phyloP scores from a whole-genome alignment of 352 stramenopile genomes.

The Ophiocytium majus region DNA sequence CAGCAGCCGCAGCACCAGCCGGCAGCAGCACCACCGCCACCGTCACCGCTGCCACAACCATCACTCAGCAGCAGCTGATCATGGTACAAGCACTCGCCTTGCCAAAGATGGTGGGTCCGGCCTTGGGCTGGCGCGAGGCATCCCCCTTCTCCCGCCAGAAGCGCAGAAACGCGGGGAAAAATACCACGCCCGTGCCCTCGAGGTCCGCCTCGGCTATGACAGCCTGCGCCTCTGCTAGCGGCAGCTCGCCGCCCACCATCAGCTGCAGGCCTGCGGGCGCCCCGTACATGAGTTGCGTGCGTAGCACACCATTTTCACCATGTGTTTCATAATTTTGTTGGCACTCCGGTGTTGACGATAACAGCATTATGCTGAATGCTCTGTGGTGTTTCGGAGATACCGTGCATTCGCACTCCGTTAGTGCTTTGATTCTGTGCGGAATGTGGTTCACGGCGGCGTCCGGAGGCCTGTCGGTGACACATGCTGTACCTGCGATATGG shows the following conservation, averaged over 20 bases:
- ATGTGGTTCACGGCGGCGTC: too few species aligned
- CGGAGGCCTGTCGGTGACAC: too few species aligned
- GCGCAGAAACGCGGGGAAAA: slow-evolving; percentile 39
- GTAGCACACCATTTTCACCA: too few species aligned
- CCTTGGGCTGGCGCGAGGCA: background rate
- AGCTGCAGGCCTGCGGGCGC: slow-evolving; percentile 16
- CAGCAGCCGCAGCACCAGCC: background rate
- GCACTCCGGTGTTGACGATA: too few species aligned
- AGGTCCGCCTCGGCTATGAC: slow-evolving; percentile 51
- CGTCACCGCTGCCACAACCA: background rate
- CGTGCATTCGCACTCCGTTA: too few species aligned
- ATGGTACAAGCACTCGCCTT: background rate
- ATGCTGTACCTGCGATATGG: too few species aligned
- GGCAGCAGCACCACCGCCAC: background rate
- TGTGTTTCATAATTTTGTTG: too few species aligned
- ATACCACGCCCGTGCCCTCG: slow-evolving; percentile 36
- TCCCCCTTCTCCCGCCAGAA: slow-evolving; percentile 37
- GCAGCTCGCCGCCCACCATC: background rate
- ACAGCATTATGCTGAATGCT: too few species aligned
- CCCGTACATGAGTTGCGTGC: background rate
- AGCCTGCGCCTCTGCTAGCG: slow-evolving; percentile 25
- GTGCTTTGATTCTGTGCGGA: too few species aligned
- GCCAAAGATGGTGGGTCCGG: background rate
- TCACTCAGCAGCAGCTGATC: background rate
- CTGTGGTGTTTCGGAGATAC: too few species aligned